Percentiles rank a stretch among this genome's conserved stretches.
phyloP scores from a whole-genome alignment of 1,139 yeast genomes.

The Pichia cactophila region DNA sequence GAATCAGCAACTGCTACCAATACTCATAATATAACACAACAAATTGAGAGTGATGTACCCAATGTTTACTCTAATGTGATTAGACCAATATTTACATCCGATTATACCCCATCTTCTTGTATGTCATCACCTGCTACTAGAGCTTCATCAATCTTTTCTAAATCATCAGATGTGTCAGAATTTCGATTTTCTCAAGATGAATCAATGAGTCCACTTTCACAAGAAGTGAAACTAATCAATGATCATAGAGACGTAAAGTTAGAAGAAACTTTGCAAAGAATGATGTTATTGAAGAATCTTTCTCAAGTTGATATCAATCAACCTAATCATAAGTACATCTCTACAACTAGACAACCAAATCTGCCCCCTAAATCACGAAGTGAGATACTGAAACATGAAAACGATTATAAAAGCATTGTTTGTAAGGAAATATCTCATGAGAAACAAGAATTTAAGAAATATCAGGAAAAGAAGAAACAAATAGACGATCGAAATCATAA shows the following conservation, averaged over 20 bases:
- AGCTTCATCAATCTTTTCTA: slow-evolving; percentile 37
- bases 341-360: slow-evolving; percentile 56
- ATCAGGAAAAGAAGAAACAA: slow-evolving; percentile 28
- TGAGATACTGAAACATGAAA: slow-evolving; percentile 50
- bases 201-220: slow-evolving; percentile 23
- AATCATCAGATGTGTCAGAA: slow-evolving; percentile 23
- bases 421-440: slow-evolving; percentile 40
- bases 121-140: slow-evolving; percentile 32
- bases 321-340: slow-evolving; percentile 7
- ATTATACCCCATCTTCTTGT: slow-evolving; percentile 8
- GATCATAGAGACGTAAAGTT: slow-evolving; percentile 32
- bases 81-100: neutral
- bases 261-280: slow-evolving; percentile 36
- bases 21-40: slow-evolving; percentile 11
- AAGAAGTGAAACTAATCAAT: slow-evolving; percentile 46
- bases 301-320: slow-evolving; percentile 4
- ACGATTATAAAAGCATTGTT: slow-evolving; percentile 46
- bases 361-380: slow-evolving; percentile 56
- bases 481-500: slow-evolving; percentile 28
- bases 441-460: slow-evolving; percentile 30
- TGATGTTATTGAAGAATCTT: slow-evolving; percentile 22
- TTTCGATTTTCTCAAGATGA: slow-evolving; percentile 25
- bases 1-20: slow-evolving; percentile 7
- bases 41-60: slow-evolving; percentile 6
- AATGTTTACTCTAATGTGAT: neutral